Conservation (phyloP, 2,329 filamentous ascomycete genomes). For the Colletotrichum scovillei region DNA sequence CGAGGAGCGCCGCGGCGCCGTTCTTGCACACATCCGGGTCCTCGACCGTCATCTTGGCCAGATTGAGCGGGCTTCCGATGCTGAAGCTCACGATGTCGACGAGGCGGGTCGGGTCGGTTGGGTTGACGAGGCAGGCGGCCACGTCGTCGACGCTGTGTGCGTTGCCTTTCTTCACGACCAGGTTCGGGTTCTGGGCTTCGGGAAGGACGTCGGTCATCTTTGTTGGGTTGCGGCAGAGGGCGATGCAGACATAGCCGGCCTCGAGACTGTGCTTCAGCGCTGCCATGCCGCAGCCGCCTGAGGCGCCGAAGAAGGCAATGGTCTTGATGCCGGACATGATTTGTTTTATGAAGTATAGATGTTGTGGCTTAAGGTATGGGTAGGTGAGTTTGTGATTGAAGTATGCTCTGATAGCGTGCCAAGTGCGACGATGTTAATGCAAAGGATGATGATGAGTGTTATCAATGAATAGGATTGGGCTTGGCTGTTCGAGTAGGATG, state of each 20-base stretch:
- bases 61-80: conserved; percentile 48
- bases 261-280: conserved; percentile 50
- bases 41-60: conserved; percentile 43
- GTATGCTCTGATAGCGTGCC: not conserved
- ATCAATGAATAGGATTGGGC: not conserved
- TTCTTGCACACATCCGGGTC: conserved; percentile 55
- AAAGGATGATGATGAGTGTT: not conserved
- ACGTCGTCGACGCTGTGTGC: conserved; percentile 48
- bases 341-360: not conserved
- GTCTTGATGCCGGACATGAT: conserved; percentile 38
- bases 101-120: conserved; percentile 41
- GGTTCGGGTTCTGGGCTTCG: conserved; percentile 43
- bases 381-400: not conserved
- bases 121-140: conserved; percentile 43
- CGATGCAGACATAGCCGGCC: conserved; percentile 51
- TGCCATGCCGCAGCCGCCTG: conserved; percentile 52
- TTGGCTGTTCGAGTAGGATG: not conserved
- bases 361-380: no score
- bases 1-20: conserved; percentile 48
- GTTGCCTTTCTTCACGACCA: conserved; percentile 52
- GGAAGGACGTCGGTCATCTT: conserved; percentile 50
- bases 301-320: conserved; percentile 55
- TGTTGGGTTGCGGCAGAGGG: conserved; percentile 52
- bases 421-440: not conserved
- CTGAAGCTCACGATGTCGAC: conserved; percentile 53